A percentile compares a stretch with the other conserved stretches of the same genome.
Evolutionary conservation across 73 alveolate species (phyloP).

Genomic region (Breviolum minutum): DNA sequence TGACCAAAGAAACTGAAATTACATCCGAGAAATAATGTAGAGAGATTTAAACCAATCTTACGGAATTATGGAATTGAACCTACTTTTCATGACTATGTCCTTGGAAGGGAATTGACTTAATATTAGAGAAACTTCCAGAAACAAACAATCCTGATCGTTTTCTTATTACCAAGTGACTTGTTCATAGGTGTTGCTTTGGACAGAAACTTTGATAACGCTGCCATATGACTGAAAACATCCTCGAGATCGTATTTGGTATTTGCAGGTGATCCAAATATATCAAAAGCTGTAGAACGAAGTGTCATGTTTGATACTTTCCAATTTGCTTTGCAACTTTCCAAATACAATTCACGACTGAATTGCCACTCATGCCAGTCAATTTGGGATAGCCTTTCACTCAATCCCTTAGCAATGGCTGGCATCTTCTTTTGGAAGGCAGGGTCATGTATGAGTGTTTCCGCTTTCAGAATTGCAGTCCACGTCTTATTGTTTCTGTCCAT

Average conservation of each 20-base stretch:
- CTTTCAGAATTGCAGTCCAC: background rate
- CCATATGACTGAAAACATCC: background rate
- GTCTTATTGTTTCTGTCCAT: background rate
- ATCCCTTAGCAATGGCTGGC: background rate
- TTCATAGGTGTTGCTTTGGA: background rate
- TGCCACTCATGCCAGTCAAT: background rate
- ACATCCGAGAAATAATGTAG: too few species aligned
- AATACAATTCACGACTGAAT: background rate
- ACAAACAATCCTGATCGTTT: background rate
- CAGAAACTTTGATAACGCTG: background rate
- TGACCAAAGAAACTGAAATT: too few species aligned
- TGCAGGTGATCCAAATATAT: background rate
- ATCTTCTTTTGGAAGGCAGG: background rate
- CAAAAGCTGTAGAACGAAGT: too few species aligned
- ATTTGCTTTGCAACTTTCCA: too few species aligned
- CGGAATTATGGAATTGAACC: too few species aligned
- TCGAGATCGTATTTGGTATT: background rate
- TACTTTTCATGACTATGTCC: too few species aligned
- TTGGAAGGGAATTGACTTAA: background rate
- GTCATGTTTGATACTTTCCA: background rate
- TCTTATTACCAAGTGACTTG: background rate
- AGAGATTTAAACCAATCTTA: too few species aligned
- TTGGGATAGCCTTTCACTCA: background rate
- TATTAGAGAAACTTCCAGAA: background rate
- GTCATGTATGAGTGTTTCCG: background rate